Evolutionary conservation across 805 yeast species (phyloP).

Genomic region (Metschnikowia amazonensis): DNA sequence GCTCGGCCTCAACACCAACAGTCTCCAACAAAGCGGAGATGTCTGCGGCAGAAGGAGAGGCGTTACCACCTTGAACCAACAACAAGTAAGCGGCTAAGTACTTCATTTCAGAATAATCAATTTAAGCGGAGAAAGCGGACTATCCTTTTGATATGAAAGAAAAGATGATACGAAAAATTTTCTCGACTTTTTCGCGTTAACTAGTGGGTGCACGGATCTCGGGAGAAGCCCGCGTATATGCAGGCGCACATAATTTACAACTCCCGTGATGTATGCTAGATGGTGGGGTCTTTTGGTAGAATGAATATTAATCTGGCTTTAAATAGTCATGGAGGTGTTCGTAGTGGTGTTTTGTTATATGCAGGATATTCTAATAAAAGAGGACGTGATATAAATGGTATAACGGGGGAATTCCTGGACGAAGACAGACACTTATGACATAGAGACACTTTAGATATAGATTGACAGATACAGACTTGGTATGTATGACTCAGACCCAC

Average conservation of each 20-base stretch:
- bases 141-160: conserved; percentile 55
- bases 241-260: not conserved
- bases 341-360: too few species aligned
- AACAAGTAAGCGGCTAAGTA: conserved; percentile 99
- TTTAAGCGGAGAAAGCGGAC: conserved; percentile 77
- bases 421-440: too few species aligned
- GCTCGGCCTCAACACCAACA: conserved; percentile 95
- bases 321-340: too few species aligned
- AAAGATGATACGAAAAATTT: conserved; percentile 13
- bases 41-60: conserved; percentile 91
- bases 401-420: too few species aligned
- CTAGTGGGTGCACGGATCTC: conserved; percentile 2
- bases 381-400: too few species aligned
- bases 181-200: conserved; percentile 1
- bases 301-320: too few species aligned
- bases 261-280: too few species aligned
- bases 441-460: too few species aligned
- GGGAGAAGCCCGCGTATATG: not conserved
- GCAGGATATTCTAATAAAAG: too few species aligned
- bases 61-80: conserved; percentile 94
- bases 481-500: too few species aligned
- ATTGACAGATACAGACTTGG: too few species aligned
- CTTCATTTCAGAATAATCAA: conserved; percentile 86
- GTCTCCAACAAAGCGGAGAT: conserved; percentile 84
- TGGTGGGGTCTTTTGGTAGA: too few species aligned